A percentile compares a stretch with the other conserved stretches of the same genome.
Evolutionary conservation across 495 filamentous ascomycete genomes (phyloP).

Genomic region (Tetracladium marchalianum): DNA sequence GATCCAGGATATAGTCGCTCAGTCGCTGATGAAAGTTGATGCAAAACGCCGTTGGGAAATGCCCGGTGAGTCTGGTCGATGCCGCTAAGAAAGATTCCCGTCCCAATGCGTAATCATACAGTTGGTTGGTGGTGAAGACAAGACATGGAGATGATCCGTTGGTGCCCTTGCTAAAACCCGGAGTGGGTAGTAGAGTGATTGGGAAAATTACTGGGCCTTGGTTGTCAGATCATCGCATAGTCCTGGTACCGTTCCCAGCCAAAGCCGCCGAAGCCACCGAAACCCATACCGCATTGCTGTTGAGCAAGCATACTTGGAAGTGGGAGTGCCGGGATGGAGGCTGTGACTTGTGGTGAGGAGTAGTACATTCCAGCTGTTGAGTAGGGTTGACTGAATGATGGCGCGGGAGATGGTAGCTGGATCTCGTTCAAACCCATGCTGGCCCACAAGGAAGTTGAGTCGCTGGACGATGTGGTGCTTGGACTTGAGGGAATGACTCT

Average conservation of each 20-base stretch:
- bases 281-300: constrained; percentile 74
- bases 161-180: constrained; percentile 18
- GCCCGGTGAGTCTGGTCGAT: constrained; percentile 15
- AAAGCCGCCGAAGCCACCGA: constrained; percentile 50
- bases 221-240: constrained; percentile 55
- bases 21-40: constrained; percentile 18
- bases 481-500: constrained; percentile 86
- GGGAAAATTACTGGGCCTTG: constrained; percentile 25
- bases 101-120: neutral
- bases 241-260: constrained; percentile 62
- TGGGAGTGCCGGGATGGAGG: constrained; percentile 68
- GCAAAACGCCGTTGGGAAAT: constrained; percentile 16
- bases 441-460: constrained; percentile 72
- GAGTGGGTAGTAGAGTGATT: constrained; percentile 16
- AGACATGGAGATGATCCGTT: constrained; percentile 11
- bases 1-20: constrained; percentile 18
- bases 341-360: constrained; percentile 49
- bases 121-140: constrained; percentile 1
- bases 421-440: constrained; percentile 62
- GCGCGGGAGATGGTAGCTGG: constrained; percentile 57
- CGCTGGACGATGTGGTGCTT: constrained; percentile 58
- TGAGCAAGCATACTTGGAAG: constrained; percentile 83
- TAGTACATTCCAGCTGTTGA: constrained; percentile 56
- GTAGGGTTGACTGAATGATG: constrained; percentile 72
- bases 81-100: constrained; percentile 18